A percentile compares a stretch with the other conserved stretches of the same genome.
These are phyloP conservation scores for Salix caprea DNA, from an alignment of 345 rosid species.

Conservation along the genomic window DNA sequence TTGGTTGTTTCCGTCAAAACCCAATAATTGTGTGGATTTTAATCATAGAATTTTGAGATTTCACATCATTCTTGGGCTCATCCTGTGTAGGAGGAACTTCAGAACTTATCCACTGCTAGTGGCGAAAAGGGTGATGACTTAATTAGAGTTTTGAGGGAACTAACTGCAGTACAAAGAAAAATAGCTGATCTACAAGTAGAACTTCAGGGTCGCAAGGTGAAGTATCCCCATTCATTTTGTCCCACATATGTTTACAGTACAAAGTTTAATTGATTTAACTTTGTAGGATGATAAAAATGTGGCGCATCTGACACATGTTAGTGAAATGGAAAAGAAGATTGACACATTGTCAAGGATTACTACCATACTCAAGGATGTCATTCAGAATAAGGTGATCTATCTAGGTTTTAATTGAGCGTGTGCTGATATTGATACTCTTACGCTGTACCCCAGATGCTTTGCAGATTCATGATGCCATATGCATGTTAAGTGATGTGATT, in stretches of 20 bases:
- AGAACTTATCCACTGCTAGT: constrained; percentile 44
- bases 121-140: constrained; percentile 83
- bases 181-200: constrained; percentile 94
- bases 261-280: constrained; percentile 1
- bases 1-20: no score
- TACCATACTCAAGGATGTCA: constrained; percentile 84
- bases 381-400: constrained; percentile 84
- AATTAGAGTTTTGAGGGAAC: constrained; percentile 71
- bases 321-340: constrained; percentile 93
- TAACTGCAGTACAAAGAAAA: constrained; percentile 84
- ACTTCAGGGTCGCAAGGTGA: constrained; percentile 97
- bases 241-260: neutral
- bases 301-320: constrained; percentile 87
- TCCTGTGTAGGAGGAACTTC: constrained; percentile 53
- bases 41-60: neutral
- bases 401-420: neutral
- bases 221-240: neutral
- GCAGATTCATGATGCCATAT: neutral
- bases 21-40: no score
- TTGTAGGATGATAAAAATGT: constrained; percentile 91
- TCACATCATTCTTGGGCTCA: neutral
- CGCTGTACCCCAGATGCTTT: neutral
- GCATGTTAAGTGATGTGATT: neutral
- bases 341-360: constrained; percentile 88
- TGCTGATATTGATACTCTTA: neutral